Evolutionary conservation across 495 filamentous ascomycete genomes (phyloP).

Genomic region (Xylaria flabelliformis): DNA sequence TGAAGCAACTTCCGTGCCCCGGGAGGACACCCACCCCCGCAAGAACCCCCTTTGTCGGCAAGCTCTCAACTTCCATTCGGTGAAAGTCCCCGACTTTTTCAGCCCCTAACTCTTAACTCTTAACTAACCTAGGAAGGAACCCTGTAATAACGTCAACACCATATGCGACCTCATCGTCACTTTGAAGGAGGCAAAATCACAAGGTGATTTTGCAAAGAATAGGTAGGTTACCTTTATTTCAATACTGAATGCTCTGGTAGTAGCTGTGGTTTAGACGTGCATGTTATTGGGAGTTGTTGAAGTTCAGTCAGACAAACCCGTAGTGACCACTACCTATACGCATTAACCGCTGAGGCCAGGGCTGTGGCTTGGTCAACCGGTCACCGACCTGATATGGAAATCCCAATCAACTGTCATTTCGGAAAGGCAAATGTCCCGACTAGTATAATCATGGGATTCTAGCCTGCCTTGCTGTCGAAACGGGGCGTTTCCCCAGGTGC

Average conservation of each 20-base stretch:
- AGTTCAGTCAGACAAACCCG: background rate
- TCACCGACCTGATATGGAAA: slow-evolving; percentile 5
- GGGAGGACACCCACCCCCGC: slow-evolving; percentile 25
- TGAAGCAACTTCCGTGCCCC: slow-evolving; percentile 45
- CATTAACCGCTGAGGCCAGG: background rate
- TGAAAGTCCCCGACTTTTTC: background rate
- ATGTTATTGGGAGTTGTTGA: background rate
- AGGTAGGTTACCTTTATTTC: background rate
- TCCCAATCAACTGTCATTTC: slow-evolving; percentile 28
- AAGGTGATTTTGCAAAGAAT: background rate
- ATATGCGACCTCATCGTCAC: background rate
- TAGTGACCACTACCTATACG: background rate
- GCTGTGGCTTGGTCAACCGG: background rate
- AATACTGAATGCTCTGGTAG: background rate
- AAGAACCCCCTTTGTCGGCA: slow-evolving; percentile 23
- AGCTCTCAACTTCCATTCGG: slow-evolving; percentile 7
- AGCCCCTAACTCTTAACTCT: background rate
- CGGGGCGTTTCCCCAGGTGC: slow-evolving; percentile 30
- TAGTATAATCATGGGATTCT: background rate
- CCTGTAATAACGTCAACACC: background rate
- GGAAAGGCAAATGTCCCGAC: slow-evolving; percentile 8
- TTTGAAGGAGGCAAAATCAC: background rate
- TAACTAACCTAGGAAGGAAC: background rate
- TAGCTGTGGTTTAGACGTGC: background rate
- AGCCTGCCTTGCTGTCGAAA: slow-evolving; percentile 3